Percentiles rank a stretch among this genome's conserved stretches.
Evolutionary conservation across 2,329 filamentous ascomycete species (phyloP).

Genomic region (Claviceps monticola): DNA sequence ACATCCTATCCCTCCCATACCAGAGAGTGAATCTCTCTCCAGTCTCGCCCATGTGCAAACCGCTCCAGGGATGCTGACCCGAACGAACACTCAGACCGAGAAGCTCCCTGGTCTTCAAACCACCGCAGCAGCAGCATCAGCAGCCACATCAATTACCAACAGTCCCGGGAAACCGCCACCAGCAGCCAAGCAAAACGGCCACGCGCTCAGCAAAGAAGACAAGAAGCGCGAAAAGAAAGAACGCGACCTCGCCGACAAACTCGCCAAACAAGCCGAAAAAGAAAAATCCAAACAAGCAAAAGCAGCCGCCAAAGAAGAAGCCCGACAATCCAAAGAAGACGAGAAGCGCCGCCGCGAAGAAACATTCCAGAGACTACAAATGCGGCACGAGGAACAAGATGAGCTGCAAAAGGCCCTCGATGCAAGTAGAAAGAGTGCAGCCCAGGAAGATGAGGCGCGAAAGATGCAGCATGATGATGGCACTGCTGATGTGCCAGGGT

Average conservation of each 20-base stretch:
- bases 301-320: conserved; percentile 18
- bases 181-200: conserved; percentile 16
- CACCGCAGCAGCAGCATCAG: neutral
- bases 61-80: conserved; percentile 31
- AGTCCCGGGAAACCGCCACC: conserved; percentile 10
- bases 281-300: conserved; percentile 26
- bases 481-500: neutral
- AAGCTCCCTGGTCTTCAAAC: conserved; percentile 6
- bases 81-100: conserved; percentile 6
- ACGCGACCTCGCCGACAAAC: conserved; percentile 40
- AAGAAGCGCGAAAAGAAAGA: conserved; percentile 59
- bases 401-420: conserved; percentile 51
- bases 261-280: conserved; percentile 34
- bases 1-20: conserved; percentile 30
- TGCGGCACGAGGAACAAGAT: conserved; percentile 41
- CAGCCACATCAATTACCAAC: neutral
- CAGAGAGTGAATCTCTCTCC: conserved; percentile 38
- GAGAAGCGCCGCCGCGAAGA: conserved; percentile 32
- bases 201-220: conserved; percentile 40
- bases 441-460: conserved; percentile 32
- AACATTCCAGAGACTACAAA: conserved; percentile 38
- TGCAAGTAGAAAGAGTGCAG: conserved; percentile 49
- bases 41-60: conserved; percentile 54
- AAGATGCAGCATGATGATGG: conserved; percentile 21
- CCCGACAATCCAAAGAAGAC: conserved; percentile 15